phyloP scores from a whole-genome alignment of 768 basidiomycete genomes.

The Russula abietina region DNA sequence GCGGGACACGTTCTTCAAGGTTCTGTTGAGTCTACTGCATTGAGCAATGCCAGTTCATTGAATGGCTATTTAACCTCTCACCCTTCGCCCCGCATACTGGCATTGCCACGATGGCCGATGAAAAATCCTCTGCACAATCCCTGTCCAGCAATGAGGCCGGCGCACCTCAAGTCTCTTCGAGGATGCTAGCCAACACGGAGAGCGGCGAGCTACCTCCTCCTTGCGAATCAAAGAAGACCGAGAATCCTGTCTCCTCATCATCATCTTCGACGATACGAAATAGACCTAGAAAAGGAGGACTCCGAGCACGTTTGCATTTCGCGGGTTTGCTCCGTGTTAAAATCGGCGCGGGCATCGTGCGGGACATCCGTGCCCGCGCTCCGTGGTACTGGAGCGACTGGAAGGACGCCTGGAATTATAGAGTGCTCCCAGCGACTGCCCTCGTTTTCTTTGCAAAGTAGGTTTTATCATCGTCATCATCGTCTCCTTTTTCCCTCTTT shows the following conservation, averaged over 20 bases:
- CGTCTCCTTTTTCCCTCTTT: neutral
- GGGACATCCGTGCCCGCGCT: slow-evolving; percentile 62
- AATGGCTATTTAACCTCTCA: neutral
- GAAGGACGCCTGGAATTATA: slow-evolving; percentile 88
- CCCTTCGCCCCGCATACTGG: neutral
- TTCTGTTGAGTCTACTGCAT: no score
- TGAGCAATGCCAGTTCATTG: neutral
- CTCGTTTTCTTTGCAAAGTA: slow-evolving; percentile 85
- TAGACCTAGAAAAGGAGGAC: neutral
- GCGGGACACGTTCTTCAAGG: no score
- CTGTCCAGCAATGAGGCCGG: neutral
- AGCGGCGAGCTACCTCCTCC: neutral
- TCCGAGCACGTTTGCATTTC: neutral
- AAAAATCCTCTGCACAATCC: neutral
- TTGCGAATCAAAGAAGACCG: neutral
- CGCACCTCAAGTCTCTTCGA: neutral
- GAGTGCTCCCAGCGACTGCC: slow-evolving; percentile 80
- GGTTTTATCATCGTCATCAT: slow-evolving; percentile 24
- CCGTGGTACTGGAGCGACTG: slow-evolving; percentile 87
- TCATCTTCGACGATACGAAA: neutral
- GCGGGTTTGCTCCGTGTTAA: neutral
- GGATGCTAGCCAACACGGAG: neutral
- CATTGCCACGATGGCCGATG: neutral
- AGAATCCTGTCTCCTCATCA: neutral
- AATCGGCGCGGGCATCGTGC: slow-evolving; percentile 17